Base-by-base conservation (phyloP, 495 filamentous ascomycete genomes). In the Cladorrhinum samala region DNA sequence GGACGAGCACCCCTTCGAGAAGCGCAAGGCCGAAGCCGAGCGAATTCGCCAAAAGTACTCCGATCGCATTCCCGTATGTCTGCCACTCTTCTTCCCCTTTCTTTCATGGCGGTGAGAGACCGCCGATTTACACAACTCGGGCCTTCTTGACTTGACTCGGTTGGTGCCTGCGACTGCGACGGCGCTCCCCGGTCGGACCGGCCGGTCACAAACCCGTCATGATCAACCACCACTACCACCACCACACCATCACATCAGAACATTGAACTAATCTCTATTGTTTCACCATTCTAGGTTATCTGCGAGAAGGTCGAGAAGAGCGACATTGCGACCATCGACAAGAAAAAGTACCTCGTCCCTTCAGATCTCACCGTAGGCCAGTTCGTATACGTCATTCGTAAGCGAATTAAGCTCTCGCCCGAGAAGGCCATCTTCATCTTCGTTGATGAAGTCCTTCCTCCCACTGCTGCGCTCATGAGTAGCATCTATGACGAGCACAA, bases 391-490 rank as follows among this genome's bases (percentile, higher is more conserved):
- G 93, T 99, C 45, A 99, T 99, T 74, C 90, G 93, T 70, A 99
- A 99, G 81, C 87, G 93, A 61, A 99, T 99, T 78, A 99, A 99
- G 88, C 80, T 99, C 49, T 96, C 91, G 9, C 93, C 93, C 7
- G 93, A 99, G 79, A 99, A 99, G 80, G 93, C 93, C 60, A 99
- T 99, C 79, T 99, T 99, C 81, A 99, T 99, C 81, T 99, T 97
- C 76, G 93, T 99, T 59, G 93, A 97, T 67, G 93, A 96, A 79
- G 92, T 97, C 33, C 82, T 99, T 23, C 93, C 93, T 33, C 93
- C 93, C 0, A 97, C 93, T 2, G 93, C 93, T 42, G 93, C 93
- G 43, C 83, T 99, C 41, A 99, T 99, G 93, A 95, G 89, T 81
- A 90, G 85, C 68, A 99, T 99, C 73, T 99, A 97, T 70, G 93